Percentiles rank a stretch among this genome's conserved stretches.
These are phyloP conservation scores for Fagopyrum tataricum DNA, from an alignment of 148 eudicot genomes.

Conservation along the genomic window DNA sequence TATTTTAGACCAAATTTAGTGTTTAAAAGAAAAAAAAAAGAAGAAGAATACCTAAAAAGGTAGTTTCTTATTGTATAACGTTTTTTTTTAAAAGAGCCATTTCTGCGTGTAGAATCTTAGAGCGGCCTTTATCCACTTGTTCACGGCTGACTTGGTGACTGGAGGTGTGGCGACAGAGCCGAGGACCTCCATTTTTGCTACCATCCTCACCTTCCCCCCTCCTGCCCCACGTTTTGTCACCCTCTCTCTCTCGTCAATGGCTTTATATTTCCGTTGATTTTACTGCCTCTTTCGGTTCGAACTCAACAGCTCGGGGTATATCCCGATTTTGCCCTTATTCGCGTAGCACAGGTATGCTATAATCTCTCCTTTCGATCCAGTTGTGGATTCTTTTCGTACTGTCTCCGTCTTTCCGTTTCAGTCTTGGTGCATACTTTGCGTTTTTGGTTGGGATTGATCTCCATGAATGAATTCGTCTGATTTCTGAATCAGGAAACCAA, in stretches of 20 bases:
- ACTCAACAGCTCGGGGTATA: background rate
- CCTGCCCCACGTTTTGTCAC: background rate
- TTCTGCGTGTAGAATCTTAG: background rate
- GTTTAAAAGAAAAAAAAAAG: background rate
- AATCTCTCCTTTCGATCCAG: background rate
- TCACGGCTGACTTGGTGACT: slow-evolving; percentile 2
- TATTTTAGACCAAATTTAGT: background rate
- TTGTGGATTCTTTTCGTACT: background rate
- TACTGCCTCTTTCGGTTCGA: background rate
- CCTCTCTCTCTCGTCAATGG: background rate
- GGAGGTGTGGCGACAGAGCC: slow-evolving; percentile 7
- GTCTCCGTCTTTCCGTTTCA: background rate
- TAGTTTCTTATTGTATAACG: background rate
- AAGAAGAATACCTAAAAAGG: background rate
- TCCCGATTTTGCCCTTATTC: background rate
- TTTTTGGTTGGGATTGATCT: background rate
- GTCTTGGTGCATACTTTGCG: background rate
- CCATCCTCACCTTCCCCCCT: background rate
- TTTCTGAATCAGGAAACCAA: background rate
- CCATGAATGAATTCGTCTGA: background rate
- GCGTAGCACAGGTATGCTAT: background rate
- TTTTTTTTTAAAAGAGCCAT: background rate
- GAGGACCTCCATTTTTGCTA: background rate
- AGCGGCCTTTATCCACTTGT: slow-evolving; percentile 7
- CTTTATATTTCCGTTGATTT: background rate